Percentiles rank a stretch among this genome's conserved stretches.
Conservation (phyloP, 2,329 filamentous ascomycete species). For the Ampelomyces quisqualis region DNA sequence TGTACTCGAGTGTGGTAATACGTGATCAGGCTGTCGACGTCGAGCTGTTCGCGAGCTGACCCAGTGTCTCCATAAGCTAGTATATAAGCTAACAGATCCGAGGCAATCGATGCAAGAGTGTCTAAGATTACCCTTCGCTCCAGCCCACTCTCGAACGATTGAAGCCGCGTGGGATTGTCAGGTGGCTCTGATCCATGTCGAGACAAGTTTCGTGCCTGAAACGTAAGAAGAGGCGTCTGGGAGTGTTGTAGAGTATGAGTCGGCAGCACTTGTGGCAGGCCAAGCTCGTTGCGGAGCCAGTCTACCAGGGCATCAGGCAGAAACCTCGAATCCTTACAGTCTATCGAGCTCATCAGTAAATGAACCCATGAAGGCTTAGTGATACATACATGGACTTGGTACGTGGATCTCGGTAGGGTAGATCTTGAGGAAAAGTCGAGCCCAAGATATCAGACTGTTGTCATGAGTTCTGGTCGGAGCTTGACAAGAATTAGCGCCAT, state of each 20-base stretch:
- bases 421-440: conserved; percentile 6
- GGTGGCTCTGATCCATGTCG: neutral
- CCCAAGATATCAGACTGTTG: conserved; percentile 2
- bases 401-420: conserved; percentile 1
- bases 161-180: neutral
- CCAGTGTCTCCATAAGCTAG: neutral
- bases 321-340: neutral
- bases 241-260: neutral
- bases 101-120: neutral
- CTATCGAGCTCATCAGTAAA: neutral
- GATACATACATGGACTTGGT: conserved; percentile 6
- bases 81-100: neutral
- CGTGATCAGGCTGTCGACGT: conserved; percentile 1
- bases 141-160: neutral
- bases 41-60: neutral
- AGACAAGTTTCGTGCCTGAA: neutral
- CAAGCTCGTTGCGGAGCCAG: neutral
- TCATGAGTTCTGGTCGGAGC: conserved; percentile 2
- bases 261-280: neutral
- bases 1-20: conserved; percentile 3
- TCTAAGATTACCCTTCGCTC: conserved; percentile 1
- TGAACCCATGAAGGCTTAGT: neutral
- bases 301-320: conserved; percentile 1
- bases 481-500: conserved; percentile 2
- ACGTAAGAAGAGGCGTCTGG: neutral